Conservation (phyloP, 2,329 filamentous ascomycete species). For the Colletotrichum endophyticum region DNA sequence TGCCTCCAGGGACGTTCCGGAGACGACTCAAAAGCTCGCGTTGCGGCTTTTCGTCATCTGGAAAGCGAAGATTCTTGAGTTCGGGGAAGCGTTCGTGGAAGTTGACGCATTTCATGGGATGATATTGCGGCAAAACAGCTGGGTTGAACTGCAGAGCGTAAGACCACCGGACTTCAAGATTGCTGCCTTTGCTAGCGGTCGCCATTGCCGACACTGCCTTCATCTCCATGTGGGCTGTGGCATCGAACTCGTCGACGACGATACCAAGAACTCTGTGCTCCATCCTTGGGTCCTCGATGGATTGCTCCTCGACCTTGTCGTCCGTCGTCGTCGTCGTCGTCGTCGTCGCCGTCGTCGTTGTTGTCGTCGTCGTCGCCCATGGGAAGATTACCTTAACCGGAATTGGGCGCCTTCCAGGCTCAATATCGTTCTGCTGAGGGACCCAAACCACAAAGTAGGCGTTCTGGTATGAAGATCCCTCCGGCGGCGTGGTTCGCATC, state of each 20-base stretch:
- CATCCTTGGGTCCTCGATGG: not conserved
- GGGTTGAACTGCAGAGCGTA: not conserved
- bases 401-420: not conserved
- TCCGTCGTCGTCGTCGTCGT: no score
- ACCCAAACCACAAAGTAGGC: not conserved
- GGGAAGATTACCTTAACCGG: not conserved
- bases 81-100: not conserved
- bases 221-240: constrained; percentile 3
- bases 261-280: not conserved
- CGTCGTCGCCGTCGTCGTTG: no score
- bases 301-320: not conserved
- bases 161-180: not conserved
- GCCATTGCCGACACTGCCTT: not conserved
- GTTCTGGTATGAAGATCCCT: not conserved
- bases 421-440: not conserved
- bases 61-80: not conserved
- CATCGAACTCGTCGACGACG: not conserved
- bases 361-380: no score
- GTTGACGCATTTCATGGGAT: not conserved
- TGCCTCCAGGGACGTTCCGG: not conserved
- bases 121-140: not conserved
- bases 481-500: not conserved
- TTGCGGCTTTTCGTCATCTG: not conserved
- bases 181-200: not conserved
- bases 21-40: not conserved